Base-by-base conservation (phyloP, 164 flowering plant genomes). In the Sextonia rubra region DNA sequence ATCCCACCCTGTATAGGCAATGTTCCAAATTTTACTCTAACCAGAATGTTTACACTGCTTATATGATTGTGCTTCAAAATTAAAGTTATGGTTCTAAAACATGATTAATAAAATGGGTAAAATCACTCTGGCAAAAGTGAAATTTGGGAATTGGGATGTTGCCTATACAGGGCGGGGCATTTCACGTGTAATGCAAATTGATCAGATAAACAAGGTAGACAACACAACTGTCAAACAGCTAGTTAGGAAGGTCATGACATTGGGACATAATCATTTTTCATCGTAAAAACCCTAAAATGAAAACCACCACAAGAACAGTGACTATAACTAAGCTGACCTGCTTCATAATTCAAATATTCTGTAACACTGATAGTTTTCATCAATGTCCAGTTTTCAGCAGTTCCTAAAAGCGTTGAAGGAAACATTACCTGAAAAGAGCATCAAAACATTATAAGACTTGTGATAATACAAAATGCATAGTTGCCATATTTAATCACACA, bases 321-420 rank as follows among this genome's bases (percentile, higher is more conserved):
- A 69, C 52, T n/a, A 24, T 56, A 69, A 61, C 30, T 24, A 70
- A 14, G 25, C 73, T 61, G 27, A 90, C 99, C 98, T 81, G 90
- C 80, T 90, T 93, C 98, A 80, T 93, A 95, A 69, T 91, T 93
- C 61, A 93, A 77, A 75, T 93, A 95, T 71, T 95, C 97, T 18
- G 99, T 95, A 32, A 89, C 98, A 83, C 97, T 93, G 52, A 95
- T 90, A 30, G 90, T 93, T 78, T 91, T 93, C 98, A 93, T 89
- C 80, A 91, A 63, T 17, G 99, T 95, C 98, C 98, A 95, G 61
- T 83, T 85, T 80, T 95, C 98, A 62, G 84, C 90, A 70, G 98
- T 90, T 68, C 97, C 99, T 74, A 95, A 76, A 75, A 90, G 93
- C 18, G 92, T 86, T 30, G 97, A 89, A 52, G 98, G 98, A 83